Percentiles rank a stretch among this genome's conserved stretches.
phyloP scores from a whole-genome alignment of 2,329 filamentous ascomycete species.

The Bipolaris zeicola region DNA sequence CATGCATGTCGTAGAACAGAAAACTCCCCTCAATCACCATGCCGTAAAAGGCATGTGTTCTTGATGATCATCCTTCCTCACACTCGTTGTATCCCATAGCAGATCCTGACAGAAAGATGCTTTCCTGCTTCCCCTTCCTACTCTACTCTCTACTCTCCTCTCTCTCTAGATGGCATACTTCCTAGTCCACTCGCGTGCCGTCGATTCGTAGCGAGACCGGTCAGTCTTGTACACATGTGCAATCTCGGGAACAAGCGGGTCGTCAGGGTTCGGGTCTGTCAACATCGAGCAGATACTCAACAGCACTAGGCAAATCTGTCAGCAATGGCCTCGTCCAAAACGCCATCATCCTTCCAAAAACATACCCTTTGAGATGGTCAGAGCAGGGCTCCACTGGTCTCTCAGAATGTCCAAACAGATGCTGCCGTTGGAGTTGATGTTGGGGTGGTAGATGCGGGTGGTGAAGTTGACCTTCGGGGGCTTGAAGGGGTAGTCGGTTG shows the following conservation, averaged over 20 bases:
- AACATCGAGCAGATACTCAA: conserved; percentile 99
- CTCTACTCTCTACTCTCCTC: not conserved
- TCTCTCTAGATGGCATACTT: conserved; percentile 88
- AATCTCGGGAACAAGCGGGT: conserved; percentile 97
- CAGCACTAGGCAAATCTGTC: conserved; percentile 66
- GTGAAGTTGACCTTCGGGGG: conserved; percentile 99
- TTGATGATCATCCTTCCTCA: conserved; percentile 27
- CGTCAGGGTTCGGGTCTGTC: conserved; percentile 98
- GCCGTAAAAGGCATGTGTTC: conserved; percentile 31
- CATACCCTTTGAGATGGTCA: conserved; percentile 97
- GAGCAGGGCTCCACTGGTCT: conserved; percentile 98
- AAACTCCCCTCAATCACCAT: conserved; percentile 40
- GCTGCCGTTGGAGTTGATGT: conserved; percentile 99
- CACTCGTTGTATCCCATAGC: conserved; percentile 28
- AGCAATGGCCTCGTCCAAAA: not conserved
- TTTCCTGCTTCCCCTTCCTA: not conserved
- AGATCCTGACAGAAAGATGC: conserved; percentile 33
- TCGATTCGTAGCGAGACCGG: conserved; percentile 92
- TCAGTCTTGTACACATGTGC: conserved; percentile 99
- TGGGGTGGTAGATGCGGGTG: conserved; percentile 98
- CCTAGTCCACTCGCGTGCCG: conserved; percentile 95
- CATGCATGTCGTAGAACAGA: conserved; percentile 34
- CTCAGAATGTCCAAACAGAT: conserved; percentile 98
- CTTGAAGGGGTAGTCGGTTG: conserved; percentile 99
- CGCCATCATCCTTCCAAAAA: not conserved